Conservation (phyloP, 208 protist genomes). For the Acanthamoeba lenticulata region DNA sequence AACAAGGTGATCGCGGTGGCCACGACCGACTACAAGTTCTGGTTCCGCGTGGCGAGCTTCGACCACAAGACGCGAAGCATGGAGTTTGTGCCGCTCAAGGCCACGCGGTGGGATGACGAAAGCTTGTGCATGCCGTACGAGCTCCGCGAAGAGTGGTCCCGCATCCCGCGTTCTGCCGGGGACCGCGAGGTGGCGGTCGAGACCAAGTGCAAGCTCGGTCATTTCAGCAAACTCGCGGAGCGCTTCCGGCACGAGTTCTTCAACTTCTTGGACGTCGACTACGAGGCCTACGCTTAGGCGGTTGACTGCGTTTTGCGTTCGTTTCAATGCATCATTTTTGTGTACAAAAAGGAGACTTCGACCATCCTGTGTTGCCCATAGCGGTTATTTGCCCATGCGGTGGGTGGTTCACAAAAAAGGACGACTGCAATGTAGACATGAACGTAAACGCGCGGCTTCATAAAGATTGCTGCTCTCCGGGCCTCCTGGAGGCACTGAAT, state of each 20-base stretch:
- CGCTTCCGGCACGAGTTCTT: background rate
- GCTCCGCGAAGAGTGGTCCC: constrained; percentile 20
- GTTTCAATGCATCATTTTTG: background rate
- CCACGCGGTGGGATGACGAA: background rate
- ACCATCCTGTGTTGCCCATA: too few relatives aligned
- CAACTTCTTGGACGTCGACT: background rate
- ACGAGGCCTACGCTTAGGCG: background rate
- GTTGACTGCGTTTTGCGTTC: too few relatives aligned
- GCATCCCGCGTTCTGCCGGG: background rate
- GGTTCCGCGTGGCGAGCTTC: constrained; percentile 46
- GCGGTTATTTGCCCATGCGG: too few relatives aligned
- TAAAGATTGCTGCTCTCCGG: too few relatives aligned
- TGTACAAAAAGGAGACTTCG: too few relatives aligned
- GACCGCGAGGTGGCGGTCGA: background rate
- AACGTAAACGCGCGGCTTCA: too few relatives aligned
- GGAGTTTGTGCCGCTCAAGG: background rate
- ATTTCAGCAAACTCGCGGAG: background rate
- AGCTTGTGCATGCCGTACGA: background rate
- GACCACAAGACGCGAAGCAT: background rate
- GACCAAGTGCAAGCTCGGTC: constrained; percentile 1
- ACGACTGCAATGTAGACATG: too few relatives aligned
- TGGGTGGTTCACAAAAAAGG: too few relatives aligned
- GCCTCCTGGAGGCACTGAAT: too few relatives aligned
- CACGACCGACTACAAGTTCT: constrained; percentile 20
- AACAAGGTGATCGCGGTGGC: constrained; percentile 48